Evolutionary conservation across 139 green algal genomes (phyloP).

Genomic region (Volvox africanus): DNA sequence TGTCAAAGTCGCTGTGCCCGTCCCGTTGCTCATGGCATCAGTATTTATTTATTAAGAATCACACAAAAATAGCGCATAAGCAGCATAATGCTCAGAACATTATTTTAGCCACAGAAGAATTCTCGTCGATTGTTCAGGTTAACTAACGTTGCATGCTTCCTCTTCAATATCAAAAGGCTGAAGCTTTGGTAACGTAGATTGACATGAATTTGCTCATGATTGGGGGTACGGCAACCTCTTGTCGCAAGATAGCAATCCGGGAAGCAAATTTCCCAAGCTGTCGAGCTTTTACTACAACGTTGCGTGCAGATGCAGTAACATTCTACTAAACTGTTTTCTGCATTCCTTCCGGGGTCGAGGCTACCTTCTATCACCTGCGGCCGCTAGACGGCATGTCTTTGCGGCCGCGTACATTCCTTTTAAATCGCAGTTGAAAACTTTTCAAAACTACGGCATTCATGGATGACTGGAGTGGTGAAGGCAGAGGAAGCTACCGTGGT

Average conservation of each 20-base stretch:
- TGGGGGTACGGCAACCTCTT: too few relatives aligned
- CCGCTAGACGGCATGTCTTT: slow-evolving; percentile 37
- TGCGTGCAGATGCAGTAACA: too few relatives aligned
- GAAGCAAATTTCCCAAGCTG: too few relatives aligned
- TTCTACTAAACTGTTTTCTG: too few relatives aligned
- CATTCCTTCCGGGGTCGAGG: too few relatives aligned
- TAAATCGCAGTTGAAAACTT: neutral
- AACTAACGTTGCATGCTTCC: too few relatives aligned
- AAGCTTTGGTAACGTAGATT: too few relatives aligned
- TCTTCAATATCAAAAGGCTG: too few relatives aligned
- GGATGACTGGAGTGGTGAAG: slow-evolving; percentile 1
- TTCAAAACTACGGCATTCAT: neutral
- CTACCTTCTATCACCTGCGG: neutral
- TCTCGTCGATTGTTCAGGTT: neutral
- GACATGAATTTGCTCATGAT: too few relatives aligned
- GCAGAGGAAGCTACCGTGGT: slow-evolving; percentile 6
- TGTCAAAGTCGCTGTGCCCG: neutral
- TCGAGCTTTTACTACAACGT: too few relatives aligned
- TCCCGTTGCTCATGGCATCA: slow-evolving; percentile 30
- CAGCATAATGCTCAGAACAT: neutral
- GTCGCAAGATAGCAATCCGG: too few relatives aligned
- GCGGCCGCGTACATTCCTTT: neutral
- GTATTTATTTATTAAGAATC: neutral
- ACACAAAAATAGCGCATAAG: too few relatives aligned
- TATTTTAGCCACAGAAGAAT: neutral